These are phyloP conservation scores for Diplodia scrobiculata DNA, from an alignment of 2,329 filamentous ascomycete species.

Conservation along the genomic window DNA sequence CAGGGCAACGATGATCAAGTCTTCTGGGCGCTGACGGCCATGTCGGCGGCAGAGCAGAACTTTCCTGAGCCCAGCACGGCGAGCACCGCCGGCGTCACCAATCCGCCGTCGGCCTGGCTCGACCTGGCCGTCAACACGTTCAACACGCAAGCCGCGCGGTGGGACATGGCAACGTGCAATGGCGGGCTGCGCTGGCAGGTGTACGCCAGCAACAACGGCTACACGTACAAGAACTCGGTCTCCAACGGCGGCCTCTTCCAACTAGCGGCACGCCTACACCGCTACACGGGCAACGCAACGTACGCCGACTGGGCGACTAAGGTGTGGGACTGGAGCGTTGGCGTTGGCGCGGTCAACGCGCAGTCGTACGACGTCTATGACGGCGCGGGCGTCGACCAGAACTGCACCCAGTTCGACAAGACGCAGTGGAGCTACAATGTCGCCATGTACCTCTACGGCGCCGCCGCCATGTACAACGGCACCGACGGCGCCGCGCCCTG, in stretches of 20 bases:
- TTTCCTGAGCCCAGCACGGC: slow-evolving; percentile 45
- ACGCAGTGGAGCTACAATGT: slow-evolving; percentile 54
- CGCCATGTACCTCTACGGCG: slow-evolving; percentile 51
- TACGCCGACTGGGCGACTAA: slow-evolving; percentile 75
- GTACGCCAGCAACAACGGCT: slow-evolving; percentile 73
- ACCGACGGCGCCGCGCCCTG: slow-evolving; percentile 61
- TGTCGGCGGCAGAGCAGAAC: slow-evolving; percentile 59
- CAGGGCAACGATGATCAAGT: slow-evolving; percentile 61
- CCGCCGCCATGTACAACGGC: slow-evolving; percentile 52
- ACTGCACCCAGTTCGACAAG: slow-evolving; percentile 49
- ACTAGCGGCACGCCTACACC: slow-evolving; percentile 66
- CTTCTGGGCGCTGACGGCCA: slow-evolving; percentile 62
- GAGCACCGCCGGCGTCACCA: slow-evolving; percentile 27
- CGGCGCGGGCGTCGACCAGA: slow-evolving; percentile 47
- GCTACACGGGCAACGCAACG: slow-evolving; percentile 76
- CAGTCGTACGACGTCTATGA: slow-evolving; percentile 48
- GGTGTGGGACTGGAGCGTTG: slow-evolving; percentile 59
- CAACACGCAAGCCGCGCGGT: slow-evolving; percentile 72
- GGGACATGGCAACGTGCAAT: slow-evolving; percentile 66
- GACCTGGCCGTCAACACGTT: slow-evolving; percentile 76
- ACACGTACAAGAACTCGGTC: slow-evolving; percentile 61
- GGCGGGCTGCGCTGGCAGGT: slow-evolving; percentile 88
- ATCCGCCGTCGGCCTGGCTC: slow-evolving; percentile 67
- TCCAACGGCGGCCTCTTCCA: slow-evolving; percentile 62
- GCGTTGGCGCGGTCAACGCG: slow-evolving; percentile 58